Evolutionary conservation across 1,139 yeast genomes (phyloP), one percentile per base, ranked within the genome.

Genomic region (Zygotorulaspora mrakii): DNA sequence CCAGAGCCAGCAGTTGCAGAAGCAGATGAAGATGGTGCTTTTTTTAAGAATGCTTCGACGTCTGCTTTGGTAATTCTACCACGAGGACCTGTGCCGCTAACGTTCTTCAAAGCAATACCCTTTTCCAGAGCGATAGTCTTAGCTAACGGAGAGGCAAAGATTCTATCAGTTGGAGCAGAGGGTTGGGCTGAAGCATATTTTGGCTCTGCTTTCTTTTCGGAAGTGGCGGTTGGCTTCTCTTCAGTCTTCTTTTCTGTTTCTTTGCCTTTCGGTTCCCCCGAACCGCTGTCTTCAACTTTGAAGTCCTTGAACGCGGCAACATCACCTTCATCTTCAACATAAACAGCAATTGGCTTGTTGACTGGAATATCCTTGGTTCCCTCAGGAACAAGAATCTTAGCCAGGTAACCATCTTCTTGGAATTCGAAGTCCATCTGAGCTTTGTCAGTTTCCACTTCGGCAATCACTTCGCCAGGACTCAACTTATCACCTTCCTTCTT

Each of bases 371-470:
- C 96, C 67, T 87, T 81, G 46, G 95, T 68, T 40, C 97, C 96
- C 50, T 81, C 89, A 25, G 77, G 88, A 49, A 88, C 74, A 54
- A 94, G 73, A 54, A 88, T 81, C 74, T 91, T 86, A 52, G 98
- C 97, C 61, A 91, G 73, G 71, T 64, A 88, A 45, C 98, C 99
- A 45, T 94, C 99, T 57, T 94, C 99, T 71, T 89, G 97, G 74
- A 91, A 91, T 70, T 91, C 99, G 60, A 88, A 91, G 69, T 94
- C 99, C 96, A 91, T 91, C 50, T 89, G 83, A 43, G 99, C 98
- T 74, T 91, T 91, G 67, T 91, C 99, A 52, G 99, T 91, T 71
- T 91, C 98, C 52, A 91, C 83, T 68, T 91, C 98, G 43, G 96
- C 96, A 55, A 91, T 77, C 41, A 94, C 81, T 62, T 89, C 96